Evolutionary conservation across 768 basidiomycete species (phyloP).

Genomic region (Suillus discolor): DNA sequence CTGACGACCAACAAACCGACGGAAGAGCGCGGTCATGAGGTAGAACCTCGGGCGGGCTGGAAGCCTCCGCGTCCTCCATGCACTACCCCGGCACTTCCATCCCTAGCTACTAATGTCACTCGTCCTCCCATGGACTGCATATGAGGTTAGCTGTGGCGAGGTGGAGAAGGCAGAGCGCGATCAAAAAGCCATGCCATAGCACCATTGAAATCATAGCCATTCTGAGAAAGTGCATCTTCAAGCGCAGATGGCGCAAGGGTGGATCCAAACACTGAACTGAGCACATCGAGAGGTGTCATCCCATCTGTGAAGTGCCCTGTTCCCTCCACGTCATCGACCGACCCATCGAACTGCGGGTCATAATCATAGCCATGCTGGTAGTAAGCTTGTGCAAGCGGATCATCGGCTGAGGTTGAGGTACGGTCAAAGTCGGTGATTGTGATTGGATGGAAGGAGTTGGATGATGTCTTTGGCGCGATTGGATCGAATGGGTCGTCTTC

Average conservation of each 20-base stretch:
- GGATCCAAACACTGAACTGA: slow-evolving; percentile 91
- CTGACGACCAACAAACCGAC: slow-evolving; percentile 85
- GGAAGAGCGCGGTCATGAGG: slow-evolving; percentile 88
- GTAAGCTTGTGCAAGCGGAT: slow-evolving; percentile 38
- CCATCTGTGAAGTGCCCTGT: slow-evolving; percentile 76
- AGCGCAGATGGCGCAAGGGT: slow-evolving; percentile 88
- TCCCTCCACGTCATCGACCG: slow-evolving; percentile 49
- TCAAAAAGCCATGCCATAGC: slow-evolving; percentile 96
- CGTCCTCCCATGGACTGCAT: slow-evolving; percentile 69
- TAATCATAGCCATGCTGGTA: slow-evolving; percentile 32
- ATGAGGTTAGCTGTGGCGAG: slow-evolving; percentile 41
- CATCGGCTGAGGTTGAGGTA: slow-evolving; percentile 55
- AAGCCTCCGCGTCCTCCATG: slow-evolving; percentile 48
- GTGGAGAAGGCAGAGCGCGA: slow-evolving; percentile 53
- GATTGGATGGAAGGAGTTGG: slow-evolving; percentile 63
- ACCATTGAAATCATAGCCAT: slow-evolving; percentile 93
- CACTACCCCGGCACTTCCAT: slow-evolving; percentile 37
- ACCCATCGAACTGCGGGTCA: slow-evolving; percentile 34
- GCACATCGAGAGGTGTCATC: slow-evolving; percentile 97
- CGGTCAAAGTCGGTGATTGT: slow-evolving; percentile 67
- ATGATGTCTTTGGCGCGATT: slow-evolving; percentile 49
- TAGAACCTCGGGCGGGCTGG: slow-evolving; percentile 25
- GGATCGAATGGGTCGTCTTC: slow-evolving; percentile 88
- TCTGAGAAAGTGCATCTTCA: slow-evolving; percentile 86
- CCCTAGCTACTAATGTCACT: slow-evolving; percentile 66